Percentiles rank a stretch among this genome's conserved stretches.
Conservation (phyloP, 225 moss, liverwort and hornwort genomes). For the Rhytidiadelphus loreus region DNA sequence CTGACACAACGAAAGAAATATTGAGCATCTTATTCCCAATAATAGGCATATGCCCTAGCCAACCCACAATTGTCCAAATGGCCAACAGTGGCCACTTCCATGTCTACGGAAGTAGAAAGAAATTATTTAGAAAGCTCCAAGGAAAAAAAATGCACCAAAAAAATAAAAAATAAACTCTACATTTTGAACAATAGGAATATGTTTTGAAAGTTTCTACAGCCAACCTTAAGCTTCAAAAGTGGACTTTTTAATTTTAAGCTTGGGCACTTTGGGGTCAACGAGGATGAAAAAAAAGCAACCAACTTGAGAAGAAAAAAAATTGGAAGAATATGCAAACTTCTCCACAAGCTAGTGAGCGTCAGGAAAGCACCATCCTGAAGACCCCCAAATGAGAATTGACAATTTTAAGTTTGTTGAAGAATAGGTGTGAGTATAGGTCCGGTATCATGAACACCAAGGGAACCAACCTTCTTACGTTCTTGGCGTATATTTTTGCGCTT, state of each 20-base stretch:
- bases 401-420: not conserved
- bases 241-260: not conserved
- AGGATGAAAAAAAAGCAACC: not conserved
- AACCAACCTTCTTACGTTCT: conserved; percentile 92
- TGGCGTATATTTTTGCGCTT: conserved; percentile 98
- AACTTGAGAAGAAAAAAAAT: not conserved
- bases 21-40: not conserved
- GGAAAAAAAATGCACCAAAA: not conserved
- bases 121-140: not conserved
- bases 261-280: not conserved
- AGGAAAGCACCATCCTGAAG: not conserved
- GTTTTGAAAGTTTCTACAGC: not conserved
- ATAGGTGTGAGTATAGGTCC: not conserved
- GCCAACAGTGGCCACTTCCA: not conserved
- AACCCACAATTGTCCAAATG: not conserved
- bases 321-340: not conserved
- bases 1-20: conserved; percentile 16
- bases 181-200: not conserved
- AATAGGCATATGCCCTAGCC: not conserved
- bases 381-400: not conserved
- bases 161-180: not conserved
- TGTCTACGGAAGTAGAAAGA: not conserved
- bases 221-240: not conserved
- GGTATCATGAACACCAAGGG: not conserved
- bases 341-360: not conserved